phyloP scores from a whole-genome alignment of 345 rosid species.

The Leavenworthia alabamica region DNA sequence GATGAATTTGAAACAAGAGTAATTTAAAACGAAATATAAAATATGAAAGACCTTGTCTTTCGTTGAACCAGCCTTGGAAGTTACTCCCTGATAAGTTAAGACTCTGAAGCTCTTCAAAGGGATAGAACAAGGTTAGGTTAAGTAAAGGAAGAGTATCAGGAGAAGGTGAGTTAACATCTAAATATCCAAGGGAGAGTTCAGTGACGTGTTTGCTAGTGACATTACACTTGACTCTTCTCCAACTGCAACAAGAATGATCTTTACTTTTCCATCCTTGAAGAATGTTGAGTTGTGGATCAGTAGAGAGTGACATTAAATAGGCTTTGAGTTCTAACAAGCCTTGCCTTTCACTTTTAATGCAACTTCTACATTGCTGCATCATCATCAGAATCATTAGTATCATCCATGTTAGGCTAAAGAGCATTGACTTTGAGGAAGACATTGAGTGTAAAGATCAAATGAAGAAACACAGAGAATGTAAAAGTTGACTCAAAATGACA shows the following conservation, averaged over 20 bases:
- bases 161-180: not conserved
- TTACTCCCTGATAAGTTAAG: not conserved
- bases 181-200: not conserved
- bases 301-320: not conserved
- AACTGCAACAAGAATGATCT: constrained; percentile 11
- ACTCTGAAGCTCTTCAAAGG: constrained; percentile 7
- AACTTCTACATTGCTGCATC: constrained; percentile 14
- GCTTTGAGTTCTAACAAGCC: constrained; percentile 23
- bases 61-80: not conserved
- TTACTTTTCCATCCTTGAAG: constrained; percentile 7
- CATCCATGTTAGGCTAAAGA: not conserved
- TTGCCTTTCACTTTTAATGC: constrained; percentile 18
- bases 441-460: not conserved
- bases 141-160: not conserved
- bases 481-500: not conserved
- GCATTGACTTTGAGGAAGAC: constrained; percentile 1
- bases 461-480: not conserved
- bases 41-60: not conserved
- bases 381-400: not conserved
- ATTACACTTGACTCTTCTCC: constrained; percentile 1
- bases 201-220: not conserved
- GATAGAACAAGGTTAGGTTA: constrained; percentile 5
- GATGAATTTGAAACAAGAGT: not conserved
- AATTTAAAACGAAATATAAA: not conserved
- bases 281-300: not conserved